These are phyloP conservation scores for Kernera saxatilis DNA, from an alignment of 345 rosid genomes.

Conservation along the genomic window DNA sequence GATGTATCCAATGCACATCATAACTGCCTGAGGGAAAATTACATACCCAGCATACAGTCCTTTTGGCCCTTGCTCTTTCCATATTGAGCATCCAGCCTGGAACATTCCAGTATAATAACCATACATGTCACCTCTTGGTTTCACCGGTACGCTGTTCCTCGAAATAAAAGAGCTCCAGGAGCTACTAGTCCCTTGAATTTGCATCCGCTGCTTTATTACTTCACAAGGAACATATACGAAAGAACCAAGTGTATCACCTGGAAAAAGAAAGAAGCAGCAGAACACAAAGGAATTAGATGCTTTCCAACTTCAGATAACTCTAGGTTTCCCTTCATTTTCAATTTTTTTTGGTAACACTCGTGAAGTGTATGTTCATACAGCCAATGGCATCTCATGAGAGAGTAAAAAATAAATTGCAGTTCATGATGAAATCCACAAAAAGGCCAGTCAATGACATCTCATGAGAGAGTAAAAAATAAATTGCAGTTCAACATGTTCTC, in stretches of 20 bases:
- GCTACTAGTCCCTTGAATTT: slow-evolving; percentile 76
- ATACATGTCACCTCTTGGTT: slow-evolving; percentile 56
- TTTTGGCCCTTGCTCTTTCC: slow-evolving; percentile 76
- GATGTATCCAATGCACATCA: not conserved
- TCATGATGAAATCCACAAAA: not conserved
- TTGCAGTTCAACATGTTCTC: not conserved
- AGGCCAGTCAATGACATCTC: not conserved
- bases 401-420: not conserved
- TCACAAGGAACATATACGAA: slow-evolving; percentile 91
- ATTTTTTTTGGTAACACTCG: not conserved
- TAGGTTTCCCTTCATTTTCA: not conserved
- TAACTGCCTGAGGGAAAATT: not conserved
- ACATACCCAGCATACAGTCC: slow-evolving; percentile 90
- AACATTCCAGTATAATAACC: slow-evolving; percentile 78
- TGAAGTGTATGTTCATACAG: not conserved
- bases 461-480: not conserved
- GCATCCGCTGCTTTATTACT: slow-evolving; percentile 98
- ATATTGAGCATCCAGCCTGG: slow-evolving; percentile 83
- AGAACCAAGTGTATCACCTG: slow-evolving; percentile 97
- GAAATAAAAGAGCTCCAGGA: slow-evolving; percentile 60
- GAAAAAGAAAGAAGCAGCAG: slow-evolving; percentile 27
- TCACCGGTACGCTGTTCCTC: slow-evolving; percentile 37
- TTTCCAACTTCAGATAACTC: slow-evolving; percentile 2
- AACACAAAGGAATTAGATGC: slow-evolving; percentile 12
- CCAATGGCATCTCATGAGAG: not conserved